These are phyloP conservation scores for Heritiera fomes DNA, from an alignment of 345 rosid genomes.

Conservation along the genomic window DNA sequence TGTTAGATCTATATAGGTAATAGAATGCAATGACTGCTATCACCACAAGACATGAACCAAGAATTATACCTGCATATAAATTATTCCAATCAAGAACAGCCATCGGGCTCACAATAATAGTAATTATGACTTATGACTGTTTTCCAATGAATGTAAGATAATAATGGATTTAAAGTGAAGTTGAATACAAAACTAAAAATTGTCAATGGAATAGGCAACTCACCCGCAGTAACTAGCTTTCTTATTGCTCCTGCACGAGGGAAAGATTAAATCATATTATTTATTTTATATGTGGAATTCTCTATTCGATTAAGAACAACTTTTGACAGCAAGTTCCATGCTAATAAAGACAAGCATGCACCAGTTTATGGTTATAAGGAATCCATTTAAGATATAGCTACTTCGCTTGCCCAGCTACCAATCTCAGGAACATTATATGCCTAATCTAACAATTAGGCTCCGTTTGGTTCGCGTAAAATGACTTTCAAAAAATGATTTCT, in stretches of 20 bases:
- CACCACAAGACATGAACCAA: not conserved
- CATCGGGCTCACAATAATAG: not conserved
- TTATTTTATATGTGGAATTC: not conserved
- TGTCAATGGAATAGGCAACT: not conserved
- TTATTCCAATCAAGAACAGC: not conserved
- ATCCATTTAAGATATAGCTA: not conserved
- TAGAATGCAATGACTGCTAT: not conserved
- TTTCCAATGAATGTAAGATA: not conserved
- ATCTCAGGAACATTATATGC: not conserved
- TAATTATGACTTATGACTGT: not conserved
- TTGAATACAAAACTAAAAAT: not conserved
- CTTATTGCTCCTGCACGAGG: not conserved
- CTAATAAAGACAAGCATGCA: not conserved
- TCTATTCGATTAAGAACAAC: not conserved
- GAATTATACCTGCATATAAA: not conserved
- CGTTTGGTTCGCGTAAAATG: no score
- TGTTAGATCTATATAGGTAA: not conserved
- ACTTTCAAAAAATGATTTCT: no score
- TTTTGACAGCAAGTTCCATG: not conserved
- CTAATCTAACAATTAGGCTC: not conserved
- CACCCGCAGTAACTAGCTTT: not conserved
- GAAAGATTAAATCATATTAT: not conserved
- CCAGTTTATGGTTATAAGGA: not conserved
- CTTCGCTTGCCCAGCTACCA: not conserved
- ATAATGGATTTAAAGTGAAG: not conserved